These are phyloP conservation scores for Coemansia sp. DNA, from an alignment of 192 early-diverging fungal species.

Conservation along the genomic window DNA sequence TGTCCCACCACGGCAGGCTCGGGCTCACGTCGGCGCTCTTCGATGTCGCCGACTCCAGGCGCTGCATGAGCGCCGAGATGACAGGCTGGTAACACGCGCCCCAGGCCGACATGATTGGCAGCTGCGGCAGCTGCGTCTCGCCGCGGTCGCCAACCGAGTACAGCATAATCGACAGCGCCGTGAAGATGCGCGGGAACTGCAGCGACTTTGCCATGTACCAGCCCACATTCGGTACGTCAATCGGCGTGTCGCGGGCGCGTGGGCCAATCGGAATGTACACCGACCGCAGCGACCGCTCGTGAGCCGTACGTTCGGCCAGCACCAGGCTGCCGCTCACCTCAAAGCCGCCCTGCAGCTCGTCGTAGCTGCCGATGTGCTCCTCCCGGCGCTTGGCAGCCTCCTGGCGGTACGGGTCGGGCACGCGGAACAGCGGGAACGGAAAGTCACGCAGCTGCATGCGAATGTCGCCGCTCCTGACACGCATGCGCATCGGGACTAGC, in stretches of 20 bases:
- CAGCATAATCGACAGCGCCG: conserved; percentile 41
- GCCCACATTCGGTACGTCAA: conserved; percentile 24
- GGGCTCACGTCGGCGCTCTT: conserved; percentile 53
- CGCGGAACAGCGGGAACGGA: conserved; percentile 52
- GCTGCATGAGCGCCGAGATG: conserved; percentile 54
- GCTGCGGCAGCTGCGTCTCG: conserved; percentile 18
- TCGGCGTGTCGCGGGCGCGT: conserved; percentile 24
- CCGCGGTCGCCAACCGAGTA: conserved; percentile 16
- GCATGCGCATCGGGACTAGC: conserved; percentile 44
- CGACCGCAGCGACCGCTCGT: conserved; percentile 39
- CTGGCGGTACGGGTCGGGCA: conserved; percentile 46
- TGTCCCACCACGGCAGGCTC: conserved; percentile 56
- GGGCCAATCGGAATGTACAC: conserved; percentile 46
- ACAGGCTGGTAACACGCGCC: conserved; percentile 52
- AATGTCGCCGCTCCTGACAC: conserved; percentile 47
- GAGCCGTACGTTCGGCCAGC: conserved; percentile 43
- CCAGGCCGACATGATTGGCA: conserved; percentile 53
- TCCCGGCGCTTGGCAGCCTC: conserved; percentile 6
- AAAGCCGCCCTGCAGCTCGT: conserved; percentile 35
- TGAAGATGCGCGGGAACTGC: conserved; percentile 51
- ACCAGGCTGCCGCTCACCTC: conserved; percentile 46
- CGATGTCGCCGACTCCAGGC: conserved; percentile 46
- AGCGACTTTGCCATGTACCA: conserved; percentile 50
- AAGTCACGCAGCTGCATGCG: conserved; percentile 53
- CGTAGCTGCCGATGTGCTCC: conserved; percentile 24